A percentile compares a stretch with the other conserved stretches of the same genome.
Conservation (phyloP, 768 basidiomycete genomes). For the Boletus sp. region DNA sequence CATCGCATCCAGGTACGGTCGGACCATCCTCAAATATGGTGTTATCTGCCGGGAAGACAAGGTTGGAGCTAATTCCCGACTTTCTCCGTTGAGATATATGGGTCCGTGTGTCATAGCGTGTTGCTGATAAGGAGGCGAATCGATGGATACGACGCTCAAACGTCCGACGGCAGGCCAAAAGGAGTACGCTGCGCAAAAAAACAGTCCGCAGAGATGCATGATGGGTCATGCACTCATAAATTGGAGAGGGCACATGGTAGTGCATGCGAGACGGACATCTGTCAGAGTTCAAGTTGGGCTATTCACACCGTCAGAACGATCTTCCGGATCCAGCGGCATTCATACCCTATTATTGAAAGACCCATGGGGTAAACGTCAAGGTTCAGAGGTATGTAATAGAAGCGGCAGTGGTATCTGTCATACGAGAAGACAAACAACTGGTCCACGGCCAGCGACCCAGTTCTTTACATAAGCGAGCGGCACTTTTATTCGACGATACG, state of each 20-base stretch:
- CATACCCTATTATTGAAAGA: neutral
- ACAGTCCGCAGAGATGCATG: neutral
- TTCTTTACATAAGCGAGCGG: neutral
- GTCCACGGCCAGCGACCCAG: neutral
- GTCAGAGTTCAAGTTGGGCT: neutral
- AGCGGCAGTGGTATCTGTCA: neutral
- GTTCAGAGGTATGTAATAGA: neutral
- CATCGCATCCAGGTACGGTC: neutral
- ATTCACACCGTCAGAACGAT: neutral
- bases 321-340: neutral
- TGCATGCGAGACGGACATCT: neutral
- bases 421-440: neutral
- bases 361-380: constrained; percentile 13
- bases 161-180: constrained; percentile 4
- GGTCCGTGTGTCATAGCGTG: neutral
- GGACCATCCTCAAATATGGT: constrained; percentile 1
- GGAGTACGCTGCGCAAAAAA: constrained; percentile 3
- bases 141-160: neutral
- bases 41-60: neutral
- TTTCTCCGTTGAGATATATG: neutral
- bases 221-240: neutral
- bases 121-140: neutral
- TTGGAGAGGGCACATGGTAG: neutral
- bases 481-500: neutral
- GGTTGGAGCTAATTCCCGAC: too few relatives aligned